Conservation (phyloP, 768 basidiomycete genomes). For the Porpolomopsis calyptriformis region DNA sequence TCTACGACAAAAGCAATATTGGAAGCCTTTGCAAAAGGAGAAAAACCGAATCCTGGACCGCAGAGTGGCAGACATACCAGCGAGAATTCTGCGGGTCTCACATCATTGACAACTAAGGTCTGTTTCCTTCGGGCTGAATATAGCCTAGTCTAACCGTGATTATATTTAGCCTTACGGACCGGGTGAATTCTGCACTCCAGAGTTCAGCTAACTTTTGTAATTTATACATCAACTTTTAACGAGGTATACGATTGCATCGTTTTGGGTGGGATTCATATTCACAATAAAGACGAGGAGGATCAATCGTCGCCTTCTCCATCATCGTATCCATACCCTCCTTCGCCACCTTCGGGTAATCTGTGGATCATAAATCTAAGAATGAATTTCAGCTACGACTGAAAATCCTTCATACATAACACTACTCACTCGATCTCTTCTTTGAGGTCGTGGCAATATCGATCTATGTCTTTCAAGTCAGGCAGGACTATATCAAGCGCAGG, state of each 20-base stretch:
- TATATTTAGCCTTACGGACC: background rate
- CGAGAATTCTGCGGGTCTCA: conserved; percentile 89
- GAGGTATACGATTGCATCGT: background rate
- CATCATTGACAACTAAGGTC: conserved; percentile 68
- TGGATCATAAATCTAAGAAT: conserved; percentile 52
- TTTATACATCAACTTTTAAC: background rate
- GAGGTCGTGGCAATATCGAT: conserved; percentile 78
- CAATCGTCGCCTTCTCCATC: conserved; percentile 78
- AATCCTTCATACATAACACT: background rate
- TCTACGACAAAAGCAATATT: conserved; percentile 70
- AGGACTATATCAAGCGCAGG: background rate
- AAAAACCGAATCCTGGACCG: conserved; percentile 89
- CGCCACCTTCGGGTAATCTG: conserved; percentile 62
- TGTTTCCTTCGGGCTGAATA: too few relatives aligned
- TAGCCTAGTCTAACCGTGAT: too few relatives aligned
- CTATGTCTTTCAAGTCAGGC: conserved; percentile 25
- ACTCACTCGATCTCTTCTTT: conserved; percentile 76
- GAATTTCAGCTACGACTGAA: conserved; percentile 7
- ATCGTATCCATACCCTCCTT: conserved; percentile 62
- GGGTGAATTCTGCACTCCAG: background rate
- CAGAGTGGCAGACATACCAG: conserved; percentile 79
- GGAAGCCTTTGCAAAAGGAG: conserved; percentile 67
- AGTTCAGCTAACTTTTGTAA: background rate
- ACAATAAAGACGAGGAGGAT: conserved; percentile 12
- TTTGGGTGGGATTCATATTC: conserved; percentile 3